phyloP scores from a whole-genome alignment of 148 eudicot genomes.

The Talinum fruticosum region DNA sequence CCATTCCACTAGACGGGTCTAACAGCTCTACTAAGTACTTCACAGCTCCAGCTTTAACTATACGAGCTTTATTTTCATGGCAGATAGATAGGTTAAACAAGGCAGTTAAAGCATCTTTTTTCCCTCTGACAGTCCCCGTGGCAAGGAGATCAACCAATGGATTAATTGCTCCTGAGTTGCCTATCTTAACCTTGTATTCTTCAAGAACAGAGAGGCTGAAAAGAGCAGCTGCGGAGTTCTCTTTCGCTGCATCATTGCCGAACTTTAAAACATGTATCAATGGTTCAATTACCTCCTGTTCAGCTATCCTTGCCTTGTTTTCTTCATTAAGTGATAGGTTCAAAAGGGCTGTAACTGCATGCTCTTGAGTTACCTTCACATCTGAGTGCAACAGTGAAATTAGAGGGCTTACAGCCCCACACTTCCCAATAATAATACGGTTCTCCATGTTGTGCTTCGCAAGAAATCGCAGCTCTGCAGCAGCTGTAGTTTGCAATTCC shows the following conservation, averaged over 20 bases:
- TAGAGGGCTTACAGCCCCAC: conserved; percentile 71
- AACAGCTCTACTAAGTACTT: conserved; percentile 65
- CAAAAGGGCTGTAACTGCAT: conserved; percentile 86
- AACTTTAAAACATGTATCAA: conserved; percentile 67
- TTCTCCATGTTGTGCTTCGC: conserved; percentile 74
- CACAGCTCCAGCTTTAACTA: conserved; percentile 91
- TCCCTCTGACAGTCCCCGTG: conserved; percentile 82
- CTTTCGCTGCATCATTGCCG: conserved; percentile 70
- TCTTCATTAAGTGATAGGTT: conserved; percentile 78
- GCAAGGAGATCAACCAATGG: conserved; percentile 76
- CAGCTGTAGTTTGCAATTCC: conserved; percentile 53
- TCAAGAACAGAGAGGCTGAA: conserved; percentile 80
- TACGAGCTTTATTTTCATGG: conserved; percentile 91
- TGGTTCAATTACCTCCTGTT: conserved; percentile 67
- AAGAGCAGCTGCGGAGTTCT: conserved; percentile 89
- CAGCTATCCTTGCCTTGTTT: conserved; percentile 64
- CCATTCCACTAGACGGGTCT: conserved; percentile 69
- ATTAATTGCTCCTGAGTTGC: conserved; percentile 76
- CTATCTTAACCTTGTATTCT: conserved; percentile 77
- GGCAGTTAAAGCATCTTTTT: conserved; percentile 94
- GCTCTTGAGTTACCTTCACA: conserved; percentile 63
- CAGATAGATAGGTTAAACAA: conserved; percentile 83
- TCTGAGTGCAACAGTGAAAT: conserved; percentile 60
- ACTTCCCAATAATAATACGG: conserved; percentile 56
- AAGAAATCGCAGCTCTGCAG: conserved; percentile 64